Conservation (phyloP, 2,329 filamentous ascomycete species). For the Beauveria pseudobassiana region DNA sequence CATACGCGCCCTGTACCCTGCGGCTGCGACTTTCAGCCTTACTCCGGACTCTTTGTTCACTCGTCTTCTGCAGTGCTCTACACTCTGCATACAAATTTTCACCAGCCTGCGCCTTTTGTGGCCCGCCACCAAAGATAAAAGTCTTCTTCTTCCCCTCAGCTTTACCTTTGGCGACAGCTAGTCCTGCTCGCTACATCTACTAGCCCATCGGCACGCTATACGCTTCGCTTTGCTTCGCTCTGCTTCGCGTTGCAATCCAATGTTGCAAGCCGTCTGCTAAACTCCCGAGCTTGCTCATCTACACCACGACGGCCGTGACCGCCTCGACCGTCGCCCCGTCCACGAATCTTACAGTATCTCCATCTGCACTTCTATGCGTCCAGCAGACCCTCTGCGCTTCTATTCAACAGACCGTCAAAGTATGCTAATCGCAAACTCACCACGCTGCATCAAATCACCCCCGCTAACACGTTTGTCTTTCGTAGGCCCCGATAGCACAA, state of each 20-base stretch:
- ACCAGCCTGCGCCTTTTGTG: conserved; percentile 4
- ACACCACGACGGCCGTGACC: conserved; percentile 18
- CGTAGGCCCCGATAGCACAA: conserved; percentile 55
- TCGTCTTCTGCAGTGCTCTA: neutral
- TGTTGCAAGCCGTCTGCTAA: neutral
- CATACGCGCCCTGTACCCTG: neutral
- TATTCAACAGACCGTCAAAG: conserved; percentile 85
- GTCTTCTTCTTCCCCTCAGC: neutral
- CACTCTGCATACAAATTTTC: neutral
- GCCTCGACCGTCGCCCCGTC: conserved; percentile 12
- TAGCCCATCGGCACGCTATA: neutral
- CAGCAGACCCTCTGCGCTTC: conserved; percentile 84
- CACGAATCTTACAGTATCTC: conserved; percentile 14
- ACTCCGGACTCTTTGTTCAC: neutral
- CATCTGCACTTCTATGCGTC: conserved; percentile 69
- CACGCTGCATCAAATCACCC: conserved; percentile 3
- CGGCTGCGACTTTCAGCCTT: neutral
- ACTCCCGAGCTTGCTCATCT: conserved; percentile 15
- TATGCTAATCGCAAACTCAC: conserved; percentile 38
- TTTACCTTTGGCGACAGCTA: neutral
- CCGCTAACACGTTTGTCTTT: conserved; percentile 5
- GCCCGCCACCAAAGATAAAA: neutral
- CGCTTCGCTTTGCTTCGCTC: neutral
- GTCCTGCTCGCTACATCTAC: neutral
- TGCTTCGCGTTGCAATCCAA: neutral